Evolutionary conservation across 768 basidiomycete genomes (phyloP).

Genomic region (Tulasnella sp.): DNA sequence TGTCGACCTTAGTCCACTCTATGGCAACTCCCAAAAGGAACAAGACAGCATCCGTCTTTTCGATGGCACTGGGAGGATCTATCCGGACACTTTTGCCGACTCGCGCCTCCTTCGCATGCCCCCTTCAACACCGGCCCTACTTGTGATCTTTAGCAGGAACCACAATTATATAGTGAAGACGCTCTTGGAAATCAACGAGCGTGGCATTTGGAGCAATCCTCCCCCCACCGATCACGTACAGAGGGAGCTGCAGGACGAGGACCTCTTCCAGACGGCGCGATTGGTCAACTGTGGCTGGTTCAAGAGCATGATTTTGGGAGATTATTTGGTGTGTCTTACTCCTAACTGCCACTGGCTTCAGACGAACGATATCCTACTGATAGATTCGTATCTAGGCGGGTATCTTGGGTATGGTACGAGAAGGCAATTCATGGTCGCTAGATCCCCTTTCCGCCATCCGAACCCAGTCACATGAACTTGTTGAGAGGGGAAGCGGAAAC

Average conservation of each 20-base stretch:
- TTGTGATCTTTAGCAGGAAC: slow-evolving; percentile 76
- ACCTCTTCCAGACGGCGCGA: slow-evolving; percentile 33
- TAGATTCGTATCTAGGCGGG: background rate
- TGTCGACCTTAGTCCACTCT: slow-evolving; percentile 6
- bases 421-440: slow-evolving; percentile 7
- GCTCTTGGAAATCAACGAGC: slow-evolving; percentile 71
- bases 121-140: slow-evolving; percentile 41
- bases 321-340: slow-evolving; percentile 11
- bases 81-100: slow-evolving; percentile 68
- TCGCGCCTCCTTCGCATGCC: slow-evolving; percentile 67
- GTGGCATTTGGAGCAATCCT: slow-evolving; percentile 53
- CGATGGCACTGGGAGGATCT: slow-evolving; percentile 51
- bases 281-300: slow-evolving; percentile 51
- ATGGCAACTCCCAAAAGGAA: slow-evolving; percentile 42
- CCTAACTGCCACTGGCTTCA: too few species aligned
- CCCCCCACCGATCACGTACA: background rate
- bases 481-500: background rate
- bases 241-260: slow-evolving; percentile 6
- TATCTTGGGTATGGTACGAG: background rate
- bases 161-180: slow-evolving; percentile 61
- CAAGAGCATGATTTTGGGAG: slow-evolving; percentile 18
- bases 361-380: too few species aligned
- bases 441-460: background rate
- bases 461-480: background rate
- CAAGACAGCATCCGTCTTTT: slow-evolving; percentile 11